A percentile compares a stretch with the other conserved stretches of the same genome.
Evolutionary conservation across 2,329 filamentous ascomycete species (phyloP).

Genomic region (Pseudogymnoascus pannorum): DNA sequence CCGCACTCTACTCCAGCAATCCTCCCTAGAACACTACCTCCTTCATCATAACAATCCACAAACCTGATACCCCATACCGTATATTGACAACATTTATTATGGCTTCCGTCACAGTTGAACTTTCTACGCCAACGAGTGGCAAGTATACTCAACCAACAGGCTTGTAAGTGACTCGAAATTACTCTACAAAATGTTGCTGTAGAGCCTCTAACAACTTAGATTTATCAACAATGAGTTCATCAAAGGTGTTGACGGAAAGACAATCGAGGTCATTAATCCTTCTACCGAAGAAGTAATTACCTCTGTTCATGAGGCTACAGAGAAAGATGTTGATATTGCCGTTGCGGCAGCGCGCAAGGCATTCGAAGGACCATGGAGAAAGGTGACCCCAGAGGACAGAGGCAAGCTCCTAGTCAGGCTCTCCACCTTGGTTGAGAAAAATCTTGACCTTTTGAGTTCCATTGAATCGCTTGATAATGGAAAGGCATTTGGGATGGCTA

Average conservation of each 20-base stretch:
- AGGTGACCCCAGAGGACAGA: constrained; percentile 62
- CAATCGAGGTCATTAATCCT: constrained; percentile 89
- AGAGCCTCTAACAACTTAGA: constrained; percentile 15
- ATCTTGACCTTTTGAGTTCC: constrained; percentile 66
- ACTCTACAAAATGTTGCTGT: background rate
- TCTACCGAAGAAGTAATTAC: constrained; percentile 76
- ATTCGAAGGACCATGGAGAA: constrained; percentile 66
- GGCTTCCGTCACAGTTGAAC: constrained; percentile 19
- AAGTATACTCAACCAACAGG: constrained; percentile 30
- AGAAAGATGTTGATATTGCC: constrained; percentile 77
- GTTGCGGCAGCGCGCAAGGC: constrained; percentile 81
- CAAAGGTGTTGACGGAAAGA: constrained; percentile 75
- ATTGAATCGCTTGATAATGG: constrained; percentile 86
- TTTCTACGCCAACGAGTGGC: constrained; percentile 27
- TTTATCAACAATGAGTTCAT: constrained; percentile 92
- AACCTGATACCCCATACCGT: background rate
- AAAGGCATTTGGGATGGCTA: constrained; percentile 71
- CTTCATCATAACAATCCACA: too few relatives aligned
- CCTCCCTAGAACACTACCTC: background rate
- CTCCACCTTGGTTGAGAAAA: constrained; percentile 72
- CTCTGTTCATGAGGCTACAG: constrained; percentile 75
- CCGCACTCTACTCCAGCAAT: background rate
- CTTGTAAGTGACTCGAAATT: constrained; percentile 33
- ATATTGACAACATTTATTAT: constrained; percentile 12
- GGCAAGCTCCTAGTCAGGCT: constrained; percentile 66